Evolutionary conservation across 2,329 filamentous ascomycete genomes (phyloP).

Genomic region (Penicillium hordei): DNA sequence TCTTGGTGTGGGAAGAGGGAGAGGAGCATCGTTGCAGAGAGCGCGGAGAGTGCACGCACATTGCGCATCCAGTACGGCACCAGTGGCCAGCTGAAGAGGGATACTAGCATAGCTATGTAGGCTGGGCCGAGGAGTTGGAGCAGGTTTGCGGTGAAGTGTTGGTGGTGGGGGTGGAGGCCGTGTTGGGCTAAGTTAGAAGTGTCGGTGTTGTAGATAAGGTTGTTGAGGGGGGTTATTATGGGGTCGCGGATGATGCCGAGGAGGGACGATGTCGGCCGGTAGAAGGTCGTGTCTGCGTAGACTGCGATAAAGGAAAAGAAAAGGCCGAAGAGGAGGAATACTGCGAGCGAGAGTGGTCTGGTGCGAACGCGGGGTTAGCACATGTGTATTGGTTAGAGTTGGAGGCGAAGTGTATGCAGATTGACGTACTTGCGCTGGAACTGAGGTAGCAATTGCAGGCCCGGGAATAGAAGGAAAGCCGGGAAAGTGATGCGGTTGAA

Average conservation of each 20-base stretch:
- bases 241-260: constrained; percentile 54
- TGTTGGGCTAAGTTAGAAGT: constrained; percentile 70
- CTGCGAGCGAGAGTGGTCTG: constrained; percentile 60
- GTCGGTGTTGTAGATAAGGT: constrained; percentile 71
- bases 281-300: constrained; percentile 82
- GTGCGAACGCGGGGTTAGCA: constrained; percentile 6
- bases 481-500: constrained; percentile 99
- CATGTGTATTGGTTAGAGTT: constrained; percentile 9
- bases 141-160: constrained; percentile 70
- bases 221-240: constrained; percentile 74
- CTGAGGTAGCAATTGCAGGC: constrained; percentile 78
- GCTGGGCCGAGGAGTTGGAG: constrained; percentile 72
- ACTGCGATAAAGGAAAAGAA: constrained; percentile 72
- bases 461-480: constrained; percentile 83
- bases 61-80: constrained; percentile 39
- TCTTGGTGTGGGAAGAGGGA: constrained; percentile 54
- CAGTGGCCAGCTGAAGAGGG: constrained; percentile 49
- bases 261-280: constrained; percentile 48
- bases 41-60: constrained; percentile 43
- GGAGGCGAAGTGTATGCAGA: background rate
- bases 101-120: constrained; percentile 50
- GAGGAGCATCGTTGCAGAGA: constrained; percentile 46
- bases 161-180: constrained; percentile 76
- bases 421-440: constrained; percentile 71
- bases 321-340: constrained; percentile 64